These are phyloP conservation scores for Lentinula edodes DNA, from an alignment of 768 basidiomycete genomes.

Conservation along the genomic window DNA sequence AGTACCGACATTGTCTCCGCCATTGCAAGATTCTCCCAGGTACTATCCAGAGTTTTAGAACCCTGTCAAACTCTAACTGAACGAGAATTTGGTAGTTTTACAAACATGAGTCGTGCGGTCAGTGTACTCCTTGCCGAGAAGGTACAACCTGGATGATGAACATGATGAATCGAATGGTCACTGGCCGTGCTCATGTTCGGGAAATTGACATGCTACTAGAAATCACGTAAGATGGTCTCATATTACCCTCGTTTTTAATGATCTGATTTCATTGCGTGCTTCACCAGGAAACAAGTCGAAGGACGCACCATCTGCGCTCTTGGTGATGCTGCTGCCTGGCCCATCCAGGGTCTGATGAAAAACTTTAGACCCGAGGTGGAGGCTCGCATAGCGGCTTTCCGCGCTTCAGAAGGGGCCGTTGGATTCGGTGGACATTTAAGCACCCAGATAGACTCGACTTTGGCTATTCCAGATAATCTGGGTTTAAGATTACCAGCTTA, in stretches of 20 bases:
- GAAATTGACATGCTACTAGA: slow-evolving; percentile 99
- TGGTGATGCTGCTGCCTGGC: slow-evolving; percentile 98
- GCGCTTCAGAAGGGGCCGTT: slow-evolving; percentile 71
- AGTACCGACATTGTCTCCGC: slow-evolving; percentile 91
- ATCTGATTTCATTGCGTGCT: background rate
- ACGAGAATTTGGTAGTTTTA: slow-evolving; percentile 60
- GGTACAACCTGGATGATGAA: slow-evolving; percentile 99
- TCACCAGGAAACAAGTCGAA: slow-evolving; percentile 84
- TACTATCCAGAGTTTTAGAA: slow-evolving; percentile 15
- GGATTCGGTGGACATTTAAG: slow-evolving; percentile 81
- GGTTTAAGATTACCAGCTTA: slow-evolving; percentile 42
- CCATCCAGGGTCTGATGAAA: slow-evolving; percentile 95
- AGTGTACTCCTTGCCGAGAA: slow-evolving; percentile 92
- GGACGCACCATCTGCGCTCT: slow-evolving; percentile 96
- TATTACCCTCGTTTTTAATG: background rate
- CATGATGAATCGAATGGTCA: slow-evolving; percentile 97
- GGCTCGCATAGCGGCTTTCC: slow-evolving; percentile 74
- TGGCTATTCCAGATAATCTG: slow-evolving; percentile 73
- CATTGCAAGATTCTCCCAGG: slow-evolving; percentile 89
- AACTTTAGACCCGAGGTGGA: slow-evolving; percentile 98
- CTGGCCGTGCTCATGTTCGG: slow-evolving; percentile 83
- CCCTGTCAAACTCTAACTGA: background rate
- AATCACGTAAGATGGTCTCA: slow-evolving; percentile 56
- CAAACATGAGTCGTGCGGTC: slow-evolving; percentile 98
- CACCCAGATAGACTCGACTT: slow-evolving; percentile 58